These are phyloP conservation scores for Lolium perenne DNA, from an alignment of 176 grass and related monocot genomes.

Conservation along the genomic window DNA sequence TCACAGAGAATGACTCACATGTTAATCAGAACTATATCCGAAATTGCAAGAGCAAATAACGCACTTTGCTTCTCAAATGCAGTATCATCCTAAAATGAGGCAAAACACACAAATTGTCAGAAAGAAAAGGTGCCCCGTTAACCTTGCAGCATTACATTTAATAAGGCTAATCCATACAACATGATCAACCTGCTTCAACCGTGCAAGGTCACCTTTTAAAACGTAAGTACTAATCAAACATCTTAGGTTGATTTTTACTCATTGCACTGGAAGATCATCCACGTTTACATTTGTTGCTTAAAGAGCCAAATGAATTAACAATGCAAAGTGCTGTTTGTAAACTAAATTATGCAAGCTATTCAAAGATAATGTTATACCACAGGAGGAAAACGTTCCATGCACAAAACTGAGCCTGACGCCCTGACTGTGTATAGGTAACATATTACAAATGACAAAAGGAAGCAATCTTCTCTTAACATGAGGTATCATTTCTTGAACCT, in stretches of 20 bases:
- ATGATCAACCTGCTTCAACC: conserved; percentile 28
- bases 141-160: conserved; percentile 27
- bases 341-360: conserved; percentile 20
- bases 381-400: not conserved
- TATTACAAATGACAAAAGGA: not conserved
- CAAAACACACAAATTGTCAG: conserved; percentile 34
- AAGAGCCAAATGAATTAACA: not conserved
- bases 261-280: not conserved
- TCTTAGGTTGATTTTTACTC: conserved; percentile 17
- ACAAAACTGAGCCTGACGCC: not conserved
- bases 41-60: conserved; percentile 91
- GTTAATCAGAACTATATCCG: conserved; percentile 91
- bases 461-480: conserved; percentile 19
- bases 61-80: conserved; percentile 92
- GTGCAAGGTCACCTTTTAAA: conserved; percentile 1
- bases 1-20: conserved; percentile 60
- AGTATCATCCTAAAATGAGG: conserved; percentile 74
- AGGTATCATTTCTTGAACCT: not conserved
- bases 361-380: not conserved
- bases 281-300: not conserved
- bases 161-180: not conserved
- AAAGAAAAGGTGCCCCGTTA: conserved; percentile 31
- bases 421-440: not conserved
- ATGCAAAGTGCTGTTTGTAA: not conserved
- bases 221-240: conserved; percentile 10